These are phyloP conservation scores for Bretschneidera sinensis DNA, from an alignment of 345 rosid species.

Conservation along the genomic window DNA sequence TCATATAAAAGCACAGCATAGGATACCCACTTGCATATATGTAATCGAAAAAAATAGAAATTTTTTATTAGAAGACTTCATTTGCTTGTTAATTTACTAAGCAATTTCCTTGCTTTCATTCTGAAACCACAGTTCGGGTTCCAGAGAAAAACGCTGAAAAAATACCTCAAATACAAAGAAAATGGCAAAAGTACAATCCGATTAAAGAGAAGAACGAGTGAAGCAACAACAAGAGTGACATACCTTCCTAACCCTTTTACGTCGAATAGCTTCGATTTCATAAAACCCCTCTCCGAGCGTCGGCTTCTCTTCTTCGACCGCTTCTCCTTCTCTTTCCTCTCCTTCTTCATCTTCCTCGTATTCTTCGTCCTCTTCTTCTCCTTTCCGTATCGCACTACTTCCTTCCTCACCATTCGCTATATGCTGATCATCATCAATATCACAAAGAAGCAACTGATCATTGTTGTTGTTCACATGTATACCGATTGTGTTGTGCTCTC, in stretches of 20 bases:
- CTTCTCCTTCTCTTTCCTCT: constrained; percentile 33
- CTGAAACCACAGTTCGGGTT: neutral
- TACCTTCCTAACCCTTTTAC: constrained; percentile 88
- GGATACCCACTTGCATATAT: neutral
- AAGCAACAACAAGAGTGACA: constrained; percentile 10
- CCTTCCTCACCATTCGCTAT: constrained; percentile 25
- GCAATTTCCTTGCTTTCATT: neutral
- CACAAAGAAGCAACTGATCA: constrained; percentile 17
- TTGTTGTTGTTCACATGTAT: neutral
- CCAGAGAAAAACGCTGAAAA: neutral
- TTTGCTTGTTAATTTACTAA: neutral
- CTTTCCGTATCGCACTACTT: neutral
- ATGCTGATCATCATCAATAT: constrained; percentile 24
- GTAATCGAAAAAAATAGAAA: no score
- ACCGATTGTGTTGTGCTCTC: constrained; percentile 6
- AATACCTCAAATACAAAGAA: neutral
- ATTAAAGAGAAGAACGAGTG: neutral
- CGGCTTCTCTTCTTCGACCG: constrained; percentile 46
- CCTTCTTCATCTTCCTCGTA: constrained; percentile 36
- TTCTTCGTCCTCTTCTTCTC: constrained; percentile 18
- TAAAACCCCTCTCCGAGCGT: constrained; percentile 86
- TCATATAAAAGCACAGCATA: neutral
- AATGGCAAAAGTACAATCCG: no score
- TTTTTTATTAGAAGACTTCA: neutral
- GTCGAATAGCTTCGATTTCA: constrained; percentile 96